Conservation (phyloP, 2,329 filamentous ascomycete genomes). For the Aspergillus fischeri region DNA sequence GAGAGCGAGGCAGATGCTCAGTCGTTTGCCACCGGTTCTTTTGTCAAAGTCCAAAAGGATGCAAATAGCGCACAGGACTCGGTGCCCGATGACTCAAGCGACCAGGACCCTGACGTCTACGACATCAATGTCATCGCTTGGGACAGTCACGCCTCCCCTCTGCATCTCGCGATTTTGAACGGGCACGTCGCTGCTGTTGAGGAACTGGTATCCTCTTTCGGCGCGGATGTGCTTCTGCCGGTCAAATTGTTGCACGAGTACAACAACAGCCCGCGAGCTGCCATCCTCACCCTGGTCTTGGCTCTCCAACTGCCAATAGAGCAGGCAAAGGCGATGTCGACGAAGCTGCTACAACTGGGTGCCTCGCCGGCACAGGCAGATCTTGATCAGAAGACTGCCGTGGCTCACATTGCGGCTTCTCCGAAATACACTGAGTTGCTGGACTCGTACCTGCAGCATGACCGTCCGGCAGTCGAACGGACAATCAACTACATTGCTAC, state of each 20-base stretch:
- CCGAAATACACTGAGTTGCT: constrained; percentile 43
- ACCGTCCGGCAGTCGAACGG: constrained; percentile 57
- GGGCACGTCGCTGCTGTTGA: constrained; percentile 68
- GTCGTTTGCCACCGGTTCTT: constrained; percentile 62
- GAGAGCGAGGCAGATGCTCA: constrained; percentile 17
- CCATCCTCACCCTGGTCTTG: constrained; percentile 67
- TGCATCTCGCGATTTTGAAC: constrained; percentile 73
- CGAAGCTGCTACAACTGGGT: constrained; percentile 63
- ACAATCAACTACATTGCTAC: constrained; percentile 64
- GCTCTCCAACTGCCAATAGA: constrained; percentile 60
- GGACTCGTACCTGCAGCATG: constrained; percentile 46
- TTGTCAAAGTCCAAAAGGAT: constrained; percentile 57
- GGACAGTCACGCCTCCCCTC: constrained; percentile 68
- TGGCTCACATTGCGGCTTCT: constrained; percentile 61
- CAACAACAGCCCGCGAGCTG: constrained; percentile 49
- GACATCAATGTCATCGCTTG: constrained; percentile 75
- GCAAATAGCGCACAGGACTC: constrained; percentile 38
- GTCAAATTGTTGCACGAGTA: constrained; percentile 56
- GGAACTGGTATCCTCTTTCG: constrained; percentile 66
- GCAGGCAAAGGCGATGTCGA: constrained; percentile 62
- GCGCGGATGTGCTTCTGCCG: constrained; percentile 71
- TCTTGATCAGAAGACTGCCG: constrained; percentile 57
- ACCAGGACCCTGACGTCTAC: constrained; percentile 72
- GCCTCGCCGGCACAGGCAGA: constrained; percentile 73
- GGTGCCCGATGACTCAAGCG: constrained; percentile 51